A percentile compares a stretch with the other conserved stretches of the same genome.
Evolutionary conservation across 208 protist genomes (phyloP).

Genomic region (Acanthamoeba sp.): DNA sequence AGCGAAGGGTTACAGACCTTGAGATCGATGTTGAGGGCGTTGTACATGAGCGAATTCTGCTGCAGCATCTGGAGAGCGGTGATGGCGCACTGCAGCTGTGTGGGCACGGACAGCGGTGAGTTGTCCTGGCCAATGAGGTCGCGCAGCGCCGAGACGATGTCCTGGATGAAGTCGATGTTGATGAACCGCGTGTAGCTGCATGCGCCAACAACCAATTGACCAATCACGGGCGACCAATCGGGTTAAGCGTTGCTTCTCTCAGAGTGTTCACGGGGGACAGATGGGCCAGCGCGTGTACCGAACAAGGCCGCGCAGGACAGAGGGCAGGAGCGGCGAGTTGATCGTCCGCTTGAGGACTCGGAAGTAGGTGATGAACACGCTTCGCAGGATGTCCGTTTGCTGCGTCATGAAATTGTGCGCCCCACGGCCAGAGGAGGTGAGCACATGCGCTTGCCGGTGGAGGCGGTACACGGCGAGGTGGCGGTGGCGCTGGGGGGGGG

Average conservation of each 20-base stretch:
- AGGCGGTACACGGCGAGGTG: neutral
- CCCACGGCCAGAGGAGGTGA: too few relatives aligned
- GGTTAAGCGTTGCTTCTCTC: too few relatives aligned
- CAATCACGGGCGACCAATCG: too few relatives aligned
- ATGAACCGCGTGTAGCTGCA: slow-evolving; percentile 83
- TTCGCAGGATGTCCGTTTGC: slow-evolving; percentile 83
- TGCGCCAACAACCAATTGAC: neutral
- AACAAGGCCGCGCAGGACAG: slow-evolving; percentile 78
- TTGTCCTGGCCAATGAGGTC: slow-evolving; percentile 71
- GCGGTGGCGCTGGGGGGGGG: neutral
- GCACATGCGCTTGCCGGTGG: neutral
- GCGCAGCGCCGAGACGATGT: slow-evolving; percentile 79
- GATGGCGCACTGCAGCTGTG: slow-evolving; percentile 77
- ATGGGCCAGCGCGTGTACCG: neutral
- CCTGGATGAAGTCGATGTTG: slow-evolving; percentile 80
- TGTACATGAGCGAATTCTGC: slow-evolving; percentile 63
- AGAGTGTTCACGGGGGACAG: neutral
- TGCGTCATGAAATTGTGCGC: too few relatives aligned
- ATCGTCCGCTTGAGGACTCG: slow-evolving; percentile 80
- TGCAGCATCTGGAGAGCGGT: slow-evolving; percentile 81
- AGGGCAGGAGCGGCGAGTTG: slow-evolving; percentile 73
- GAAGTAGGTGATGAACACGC: slow-evolving; percentile 84
- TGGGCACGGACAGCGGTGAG: slow-evolving; percentile 66
- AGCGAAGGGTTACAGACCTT: slow-evolving; percentile 74
- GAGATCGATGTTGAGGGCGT: slow-evolving; percentile 81